Evolutionary conservation across 768 basidiomycete genomes (phyloP).

Genomic region (Xerocomus potaroensis): DNA sequence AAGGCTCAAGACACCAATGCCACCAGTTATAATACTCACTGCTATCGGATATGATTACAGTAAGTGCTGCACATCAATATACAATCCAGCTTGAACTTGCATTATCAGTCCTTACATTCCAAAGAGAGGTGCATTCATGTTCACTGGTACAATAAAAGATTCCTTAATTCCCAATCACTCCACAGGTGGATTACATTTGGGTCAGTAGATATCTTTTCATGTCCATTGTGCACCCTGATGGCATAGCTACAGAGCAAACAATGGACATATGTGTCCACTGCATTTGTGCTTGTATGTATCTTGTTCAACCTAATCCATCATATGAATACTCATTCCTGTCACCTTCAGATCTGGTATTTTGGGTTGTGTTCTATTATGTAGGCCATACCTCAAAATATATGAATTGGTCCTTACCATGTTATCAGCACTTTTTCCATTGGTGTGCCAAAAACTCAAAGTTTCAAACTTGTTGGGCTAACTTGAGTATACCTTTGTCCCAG

Average conservation of each 20-base stretch:
- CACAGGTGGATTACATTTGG: background rate
- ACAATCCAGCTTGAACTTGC: background rate
- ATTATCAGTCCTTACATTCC: background rate
- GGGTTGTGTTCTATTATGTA: background rate
- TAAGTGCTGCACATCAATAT: background rate
- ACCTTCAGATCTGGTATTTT: background rate
- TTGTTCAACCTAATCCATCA: background rate
- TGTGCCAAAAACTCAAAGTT: too few relatives aligned
- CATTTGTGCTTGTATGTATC: background rate
- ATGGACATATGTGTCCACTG: background rate
- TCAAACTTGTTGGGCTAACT: too few relatives aligned
- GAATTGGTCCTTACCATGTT: background rate
- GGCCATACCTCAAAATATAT: too few relatives aligned
- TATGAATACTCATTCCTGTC: too few relatives aligned
- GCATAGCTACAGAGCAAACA: background rate
- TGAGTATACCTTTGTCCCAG: too few relatives aligned
- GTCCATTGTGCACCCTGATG: background rate
- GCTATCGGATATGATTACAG: background rate
- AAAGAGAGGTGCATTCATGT: background rate
- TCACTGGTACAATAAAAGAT: background rate
- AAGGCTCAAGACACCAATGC: too few relatives aligned
- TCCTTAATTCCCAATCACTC: background rate
- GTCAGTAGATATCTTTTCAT: background rate
- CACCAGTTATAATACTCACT: background rate
- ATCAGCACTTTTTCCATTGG: too few relatives aligned